Evolutionary conservation across 345 rosid species (phyloP).

Genomic region (Linum lewisii): DNA sequence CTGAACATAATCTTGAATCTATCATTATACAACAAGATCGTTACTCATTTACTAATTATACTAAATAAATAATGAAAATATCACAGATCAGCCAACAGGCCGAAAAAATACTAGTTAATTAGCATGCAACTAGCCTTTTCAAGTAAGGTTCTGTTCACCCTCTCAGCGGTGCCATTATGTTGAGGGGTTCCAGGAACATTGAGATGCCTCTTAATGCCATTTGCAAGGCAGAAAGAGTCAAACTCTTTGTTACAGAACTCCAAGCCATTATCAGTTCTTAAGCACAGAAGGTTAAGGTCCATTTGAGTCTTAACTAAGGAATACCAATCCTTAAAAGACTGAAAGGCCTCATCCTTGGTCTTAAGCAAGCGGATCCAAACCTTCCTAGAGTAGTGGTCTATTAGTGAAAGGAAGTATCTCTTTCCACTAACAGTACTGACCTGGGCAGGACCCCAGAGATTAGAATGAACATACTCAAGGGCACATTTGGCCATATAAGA

Average conservation of each 20-base stretch:
- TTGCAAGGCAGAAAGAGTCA: not conserved
- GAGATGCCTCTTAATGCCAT: slow-evolving; percentile 1
- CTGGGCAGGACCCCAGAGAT: not conserved
- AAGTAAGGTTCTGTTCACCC: not conserved
- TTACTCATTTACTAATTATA: no score
- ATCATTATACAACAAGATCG: no score
- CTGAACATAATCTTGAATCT: no score
- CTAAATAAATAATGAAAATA: no score
- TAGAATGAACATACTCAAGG: slow-evolving; percentile 6
- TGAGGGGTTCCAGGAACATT: not conserved
- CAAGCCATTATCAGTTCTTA: not conserved
- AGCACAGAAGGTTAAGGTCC: no score
- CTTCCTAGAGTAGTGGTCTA: slow-evolving; percentile 7
- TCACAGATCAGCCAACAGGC: no score
- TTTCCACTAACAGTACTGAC: not conserved
- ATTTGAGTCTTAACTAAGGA: not conserved
- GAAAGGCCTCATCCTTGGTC: not conserved
- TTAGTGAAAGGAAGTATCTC: slow-evolving; percentile 5
- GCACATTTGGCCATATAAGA: not conserved
- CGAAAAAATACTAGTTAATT: no score
- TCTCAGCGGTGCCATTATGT: slow-evolving; percentile 2
- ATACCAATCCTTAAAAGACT: slow-evolving; percentile 1
- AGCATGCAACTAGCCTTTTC: no score
- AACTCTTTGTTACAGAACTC: not conserved
- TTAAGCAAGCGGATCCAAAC: not conserved